Percentiles rank a stretch among this genome's conserved stretches.
Conservation (phyloP, 1,139 yeast species). For the Wickerhamomyces sp. region DNA sequence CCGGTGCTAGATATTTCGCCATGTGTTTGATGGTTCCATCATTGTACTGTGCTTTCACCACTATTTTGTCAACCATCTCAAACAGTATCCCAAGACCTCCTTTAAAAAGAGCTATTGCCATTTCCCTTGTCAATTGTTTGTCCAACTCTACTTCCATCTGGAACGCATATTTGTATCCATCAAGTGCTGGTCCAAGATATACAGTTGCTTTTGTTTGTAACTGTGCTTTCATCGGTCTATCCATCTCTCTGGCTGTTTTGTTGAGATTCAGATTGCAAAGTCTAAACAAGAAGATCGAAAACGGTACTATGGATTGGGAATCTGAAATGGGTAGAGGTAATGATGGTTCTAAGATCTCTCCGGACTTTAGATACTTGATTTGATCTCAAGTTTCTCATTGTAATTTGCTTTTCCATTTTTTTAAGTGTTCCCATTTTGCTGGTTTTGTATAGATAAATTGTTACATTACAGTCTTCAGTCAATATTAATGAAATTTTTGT, state of each 20-base stretch:
- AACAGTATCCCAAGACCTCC: constrained; percentile 36
- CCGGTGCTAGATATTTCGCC: constrained; percentile 56
- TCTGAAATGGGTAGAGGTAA: constrained; percentile 39
- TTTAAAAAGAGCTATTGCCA: constrained; percentile 46
- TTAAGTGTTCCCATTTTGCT: too few species aligned
- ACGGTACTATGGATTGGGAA: constrained; percentile 49
- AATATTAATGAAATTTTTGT: too few species aligned
- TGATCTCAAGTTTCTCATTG: too few species aligned
- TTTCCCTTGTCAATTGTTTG: constrained; percentile 47
- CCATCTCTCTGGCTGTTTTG: constrained; percentile 36
- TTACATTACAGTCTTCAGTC: too few species aligned
- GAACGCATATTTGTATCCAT: constrained; percentile 46
- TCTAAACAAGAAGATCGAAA: constrained; percentile 39
- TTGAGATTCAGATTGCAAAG: constrained; percentile 35
- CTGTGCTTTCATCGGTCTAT: constrained; percentile 39
- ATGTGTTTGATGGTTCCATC: constrained; percentile 61
- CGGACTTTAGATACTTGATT: constrained; percentile 39
- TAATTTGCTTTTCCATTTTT: too few species aligned
- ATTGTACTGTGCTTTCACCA: constrained; percentile 50
- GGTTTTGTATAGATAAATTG: too few species aligned
- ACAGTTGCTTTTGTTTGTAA: constrained; percentile 43
- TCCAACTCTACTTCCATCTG: constrained; percentile 50
- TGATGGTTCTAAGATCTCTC: constrained; percentile 39
- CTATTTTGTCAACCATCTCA: constrained; percentile 41
- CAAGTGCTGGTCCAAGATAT: constrained; percentile 38